These are phyloP conservation scores for Triticum timopheevii DNA, from an alignment of 176 grass and related monocot species.

Conservation along the genomic window DNA sequence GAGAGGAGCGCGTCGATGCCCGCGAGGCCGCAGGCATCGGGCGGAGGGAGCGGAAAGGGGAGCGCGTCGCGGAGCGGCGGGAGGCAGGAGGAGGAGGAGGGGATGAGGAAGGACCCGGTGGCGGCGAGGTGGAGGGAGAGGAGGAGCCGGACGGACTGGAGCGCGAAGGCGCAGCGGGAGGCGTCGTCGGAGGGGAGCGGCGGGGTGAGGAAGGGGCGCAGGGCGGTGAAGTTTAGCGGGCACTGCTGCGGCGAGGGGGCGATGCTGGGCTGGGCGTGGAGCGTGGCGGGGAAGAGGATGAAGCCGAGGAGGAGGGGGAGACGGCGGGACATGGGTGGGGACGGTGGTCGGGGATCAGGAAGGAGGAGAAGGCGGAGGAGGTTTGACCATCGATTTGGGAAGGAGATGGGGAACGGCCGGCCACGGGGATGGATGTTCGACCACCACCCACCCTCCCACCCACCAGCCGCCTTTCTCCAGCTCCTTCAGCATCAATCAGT, in stretches of 20 bases:
- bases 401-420: background rate
- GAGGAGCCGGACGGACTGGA: slow-evolving; percentile 43
- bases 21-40: slow-evolving; percentile 48
- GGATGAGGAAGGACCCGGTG: slow-evolving; percentile 47
- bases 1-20: slow-evolving; percentile 41
- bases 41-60: slow-evolving; percentile 35
- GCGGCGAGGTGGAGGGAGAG: slow-evolving; percentile 54
- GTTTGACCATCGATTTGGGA: background rate
- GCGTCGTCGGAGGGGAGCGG: slow-evolving; percentile 6
- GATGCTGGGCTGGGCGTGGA: slow-evolving; percentile 10
- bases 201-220: slow-evolving; percentile 30
- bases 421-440: background rate
- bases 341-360: background rate
- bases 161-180: slow-evolving; percentile 44
- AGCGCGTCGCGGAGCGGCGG: slow-evolving; percentile 27
- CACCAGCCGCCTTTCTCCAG: background rate
- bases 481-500: background rate
- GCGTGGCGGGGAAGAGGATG: background rate
- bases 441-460: background rate
- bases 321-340: background rate
- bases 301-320: background rate
- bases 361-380: background rate
- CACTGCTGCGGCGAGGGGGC: slow-evolving; percentile 26
- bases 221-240: slow-evolving; percentile 73
- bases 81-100: slow-evolving; percentile 38